Conservation (phyloP, 768 basidiomycete genomes). For the Podaxis sp. region DNA sequence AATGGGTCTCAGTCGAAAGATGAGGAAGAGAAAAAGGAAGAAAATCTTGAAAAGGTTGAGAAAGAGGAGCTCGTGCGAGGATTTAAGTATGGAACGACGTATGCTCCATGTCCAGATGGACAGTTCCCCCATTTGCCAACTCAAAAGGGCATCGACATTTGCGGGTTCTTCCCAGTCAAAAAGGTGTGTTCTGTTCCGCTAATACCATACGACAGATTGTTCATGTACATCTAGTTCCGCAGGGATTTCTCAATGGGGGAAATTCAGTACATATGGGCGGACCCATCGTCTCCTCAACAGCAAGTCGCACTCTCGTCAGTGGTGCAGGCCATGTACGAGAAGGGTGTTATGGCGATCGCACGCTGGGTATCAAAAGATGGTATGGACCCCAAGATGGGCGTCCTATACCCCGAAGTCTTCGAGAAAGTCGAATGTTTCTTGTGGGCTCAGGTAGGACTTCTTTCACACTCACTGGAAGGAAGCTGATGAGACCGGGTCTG, state of each 20-base stretch:
- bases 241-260: constrained; percentile 83
- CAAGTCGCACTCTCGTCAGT: constrained; percentile 88
- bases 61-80: constrained; percentile 79
- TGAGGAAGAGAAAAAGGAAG: constrained; percentile 33
- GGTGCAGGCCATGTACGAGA: constrained; percentile 74
- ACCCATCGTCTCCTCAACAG: constrained; percentile 58
- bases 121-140: constrained; percentile 75
- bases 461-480: neutral
- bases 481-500: neutral
- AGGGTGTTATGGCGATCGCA: constrained; percentile 71
- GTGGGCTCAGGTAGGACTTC: constrained; percentile 68
- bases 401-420: constrained; percentile 61
- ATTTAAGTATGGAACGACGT: constrained; percentile 89
- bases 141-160: constrained; percentile 82
- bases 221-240: constrained; percentile 55
- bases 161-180: constrained; percentile 72
- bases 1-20: constrained; percentile 22
- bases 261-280: constrained; percentile 82
- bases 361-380: constrained; percentile 77
- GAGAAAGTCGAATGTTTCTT: constrained; percentile 75
- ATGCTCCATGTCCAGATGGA: constrained; percentile 84
- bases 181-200: constrained; percentile 45
- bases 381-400: constrained; percentile 82
- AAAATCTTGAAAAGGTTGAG: constrained; percentile 54
- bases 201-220: neutral